Percentiles rank a stretch among this genome's conserved stretches.
phyloP scores from a whole-genome alignment of 352 stramenopile species.

The Pythium aquatile region DNA sequence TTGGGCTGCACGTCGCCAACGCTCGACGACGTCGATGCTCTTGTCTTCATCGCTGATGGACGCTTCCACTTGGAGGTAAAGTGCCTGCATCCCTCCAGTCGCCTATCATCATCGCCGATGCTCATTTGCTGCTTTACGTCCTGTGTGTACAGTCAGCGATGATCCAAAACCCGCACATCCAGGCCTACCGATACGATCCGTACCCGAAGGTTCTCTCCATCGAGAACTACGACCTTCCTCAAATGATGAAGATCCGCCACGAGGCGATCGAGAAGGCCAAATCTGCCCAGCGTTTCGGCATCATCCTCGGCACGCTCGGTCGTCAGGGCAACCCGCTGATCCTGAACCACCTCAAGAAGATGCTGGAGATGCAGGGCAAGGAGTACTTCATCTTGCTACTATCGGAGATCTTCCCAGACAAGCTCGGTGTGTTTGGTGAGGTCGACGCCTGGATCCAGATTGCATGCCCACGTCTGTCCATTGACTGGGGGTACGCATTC shows the following conservation, averaged over 20 bases:
- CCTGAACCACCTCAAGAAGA: constrained; percentile 89
- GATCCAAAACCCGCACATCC: constrained; percentile 97
- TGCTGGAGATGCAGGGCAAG: constrained; percentile 88
- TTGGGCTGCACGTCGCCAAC: constrained; percentile 97
- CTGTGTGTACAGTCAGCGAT: constrained; percentile 88
- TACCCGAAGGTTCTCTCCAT: constrained; percentile 97
- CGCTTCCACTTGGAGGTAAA: constrained; percentile 98
- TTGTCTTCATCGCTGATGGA: constrained; percentile 99
- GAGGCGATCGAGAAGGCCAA: constrained; percentile 75
- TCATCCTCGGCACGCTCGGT: constrained; percentile 98
- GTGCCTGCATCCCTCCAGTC: background rate
- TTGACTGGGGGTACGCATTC: constrained; percentile 99
- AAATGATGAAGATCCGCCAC: constrained; percentile 94
- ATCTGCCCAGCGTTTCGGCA: constrained; percentile 90
- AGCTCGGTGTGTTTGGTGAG: constrained; percentile 85
- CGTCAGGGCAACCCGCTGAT: constrained; percentile 97
- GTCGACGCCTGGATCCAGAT: constrained; percentile 99
- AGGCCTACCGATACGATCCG: constrained; percentile 98
- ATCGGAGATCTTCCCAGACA: constrained; percentile 96
- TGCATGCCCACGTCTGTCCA: constrained; percentile 96
- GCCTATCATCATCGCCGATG: too few relatives aligned
- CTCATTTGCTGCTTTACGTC: background rate
- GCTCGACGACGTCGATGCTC: constrained; percentile 88
- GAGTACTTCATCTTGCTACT: constrained; percentile 95
- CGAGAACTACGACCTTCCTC: constrained; percentile 95